Evolutionary conservation across 805 yeast species (phyloP), one percentile per base, ranked within the genome.

Genomic region (Candida morakotiae): DNA sequence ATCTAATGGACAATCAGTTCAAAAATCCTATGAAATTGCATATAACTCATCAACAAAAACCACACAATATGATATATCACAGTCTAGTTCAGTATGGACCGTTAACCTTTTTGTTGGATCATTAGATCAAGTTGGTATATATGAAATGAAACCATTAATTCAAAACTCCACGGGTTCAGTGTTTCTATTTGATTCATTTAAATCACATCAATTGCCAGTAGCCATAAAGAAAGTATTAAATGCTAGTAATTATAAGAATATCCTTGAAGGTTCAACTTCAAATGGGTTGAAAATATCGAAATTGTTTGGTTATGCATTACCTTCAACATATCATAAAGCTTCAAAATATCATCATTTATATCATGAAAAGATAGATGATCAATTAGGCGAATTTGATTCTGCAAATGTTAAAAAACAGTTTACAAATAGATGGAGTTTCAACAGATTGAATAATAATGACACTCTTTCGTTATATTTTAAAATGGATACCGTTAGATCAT

Each of bases 81-180:
- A 39, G 8, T 42, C 38, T 10, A 9, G 38, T n/a, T 54, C 65
- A 2, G 42, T 43, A 22, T 61, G 63, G 60, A 35, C 56, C 2
- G 41, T 56, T 19, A 60, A 66, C 36, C 35, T 69, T 4, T 67
- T 56, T 41, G 42, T 60, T 1, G 71, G 66, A 1, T 60, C 69
- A 1, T 46, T 58, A 13, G 73, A 69, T 37, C 73, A 69, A 43
- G 61, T 57, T 1, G 75, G 75, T 1, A 33, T 65, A 9, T 65
- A 62, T 41, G 75, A 69, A 40, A 65, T 68, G 73, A 62, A 55
- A 36, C 34, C 54, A 1, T 43, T 69, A 38, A 51, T 56, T 3
- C 49, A 43, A 38, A 49, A 46, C 9, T 56, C 73, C 4, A 56
- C 60, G 41, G 74, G 75, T 0, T 39, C 39, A 5, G 40, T 68